These are phyloP conservation scores for Aspergillus arachidicola DNA, from an alignment of 2,329 filamentous ascomycete genomes.

Conservation along the genomic window DNA sequence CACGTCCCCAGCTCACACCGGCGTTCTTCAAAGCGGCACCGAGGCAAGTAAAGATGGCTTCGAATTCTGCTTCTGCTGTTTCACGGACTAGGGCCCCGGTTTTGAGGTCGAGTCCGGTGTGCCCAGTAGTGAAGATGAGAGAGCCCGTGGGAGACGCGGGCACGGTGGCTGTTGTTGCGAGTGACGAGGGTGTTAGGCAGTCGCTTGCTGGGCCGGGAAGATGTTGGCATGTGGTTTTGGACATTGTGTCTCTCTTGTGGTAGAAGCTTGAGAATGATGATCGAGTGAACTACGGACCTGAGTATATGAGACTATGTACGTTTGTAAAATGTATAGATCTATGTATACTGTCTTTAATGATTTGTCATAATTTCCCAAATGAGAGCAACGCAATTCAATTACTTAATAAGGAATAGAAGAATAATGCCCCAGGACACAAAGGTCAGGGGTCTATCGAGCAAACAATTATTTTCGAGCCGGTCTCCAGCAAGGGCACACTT, in stretches of 20 bases:
- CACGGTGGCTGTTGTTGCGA: slow-evolving; percentile 15
- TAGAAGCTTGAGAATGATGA: background rate
- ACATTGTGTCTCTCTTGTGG: background rate
- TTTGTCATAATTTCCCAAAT: background rate
- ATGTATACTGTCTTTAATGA: rapidly evolving
- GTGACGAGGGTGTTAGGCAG: slow-evolving; percentile 10
- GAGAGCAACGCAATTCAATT: background rate
- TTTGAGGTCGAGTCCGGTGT: slow-evolving; percentile 4
- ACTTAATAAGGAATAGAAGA: background rate
- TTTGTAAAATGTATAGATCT: background rate
- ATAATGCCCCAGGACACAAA: rapidly evolving
- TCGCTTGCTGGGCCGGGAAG: slow-evolving; percentile 17
- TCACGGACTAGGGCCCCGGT: background rate
- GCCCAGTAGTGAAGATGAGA: slow-evolving; percentile 8
- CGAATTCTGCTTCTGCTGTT: slow-evolving; percentile 12
- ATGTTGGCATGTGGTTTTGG: slow-evolving; percentile 12
- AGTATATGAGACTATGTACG: background rate
- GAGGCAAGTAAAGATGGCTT: slow-evolving; percentile 20
- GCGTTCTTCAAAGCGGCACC: slow-evolving; percentile 18
- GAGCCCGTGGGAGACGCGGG: background rate
- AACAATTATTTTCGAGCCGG: background rate
- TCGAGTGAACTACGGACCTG: background rate
- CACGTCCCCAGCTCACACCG: background rate
- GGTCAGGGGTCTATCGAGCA: background rate
- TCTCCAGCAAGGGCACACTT: background rate